Evolutionary conservation across 2,329 filamentous ascomycete genomes (phyloP).

Genomic region (Fusarium denticulatum): DNA sequence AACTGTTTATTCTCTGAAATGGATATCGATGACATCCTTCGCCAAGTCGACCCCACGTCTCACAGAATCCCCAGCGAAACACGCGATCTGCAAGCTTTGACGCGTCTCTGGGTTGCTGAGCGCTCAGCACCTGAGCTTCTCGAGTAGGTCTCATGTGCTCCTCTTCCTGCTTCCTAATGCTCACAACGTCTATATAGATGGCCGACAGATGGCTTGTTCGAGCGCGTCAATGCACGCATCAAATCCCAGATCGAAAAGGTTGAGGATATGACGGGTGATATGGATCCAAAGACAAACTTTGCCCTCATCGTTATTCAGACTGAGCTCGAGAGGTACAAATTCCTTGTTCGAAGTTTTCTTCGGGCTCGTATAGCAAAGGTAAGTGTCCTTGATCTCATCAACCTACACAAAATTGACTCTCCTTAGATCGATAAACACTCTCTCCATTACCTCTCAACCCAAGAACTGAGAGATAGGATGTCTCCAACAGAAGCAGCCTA

Average conservation of each 20-base stretch:
- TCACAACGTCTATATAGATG: constrained; percentile 63
- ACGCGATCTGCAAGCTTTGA: constrained; percentile 86
- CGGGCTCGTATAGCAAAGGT: constrained; percentile 90
- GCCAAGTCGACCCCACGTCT: constrained; percentile 72
- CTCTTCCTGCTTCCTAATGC: background rate
- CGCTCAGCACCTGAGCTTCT: constrained; percentile 90
- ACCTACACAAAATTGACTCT: background rate
- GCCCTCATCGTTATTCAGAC: constrained; percentile 95
- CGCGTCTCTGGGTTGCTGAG: constrained; percentile 93
- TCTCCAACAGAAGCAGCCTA: constrained; percentile 84
- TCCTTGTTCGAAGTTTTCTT: constrained; percentile 83
- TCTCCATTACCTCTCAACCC: constrained; percentile 74
- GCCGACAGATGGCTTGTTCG: constrained; percentile 78
- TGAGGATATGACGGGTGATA: constrained; percentile 81
- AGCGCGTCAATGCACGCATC: constrained; percentile 79
- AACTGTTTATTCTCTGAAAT: constrained; percentile 53
- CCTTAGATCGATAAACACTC: constrained; percentile 78
- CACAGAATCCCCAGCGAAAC: constrained; percentile 66
- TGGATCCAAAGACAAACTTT: constrained; percentile 93
- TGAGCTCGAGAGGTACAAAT: constrained; percentile 94
- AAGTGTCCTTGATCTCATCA: constrained; percentile 23
- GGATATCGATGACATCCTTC: constrained; percentile 85
- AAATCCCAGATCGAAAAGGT: constrained; percentile 75
- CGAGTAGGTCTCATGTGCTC: constrained; percentile 60
- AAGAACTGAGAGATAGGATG: constrained; percentile 68